Conservation (phyloP, 352 stramenopile genomes). For the Salisapilia sapeloensis region DNA sequence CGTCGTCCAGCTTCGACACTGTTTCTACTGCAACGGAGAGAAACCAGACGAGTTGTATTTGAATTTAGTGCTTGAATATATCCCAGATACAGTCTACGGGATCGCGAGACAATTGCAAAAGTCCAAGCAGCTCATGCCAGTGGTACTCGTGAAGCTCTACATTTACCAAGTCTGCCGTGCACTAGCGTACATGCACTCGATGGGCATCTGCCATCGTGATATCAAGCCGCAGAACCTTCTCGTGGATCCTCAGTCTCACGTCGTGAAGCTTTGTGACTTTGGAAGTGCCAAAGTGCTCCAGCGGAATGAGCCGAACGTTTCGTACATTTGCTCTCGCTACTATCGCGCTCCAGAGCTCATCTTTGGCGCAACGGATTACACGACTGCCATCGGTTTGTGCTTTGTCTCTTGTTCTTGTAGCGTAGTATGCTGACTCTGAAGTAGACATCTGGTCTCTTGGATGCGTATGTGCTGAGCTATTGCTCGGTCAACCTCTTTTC, state of each 20-base stretch:
- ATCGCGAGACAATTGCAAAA: slow-evolving; percentile 94
- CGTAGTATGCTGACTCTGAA: slow-evolving; percentile 23
- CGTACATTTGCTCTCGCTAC: slow-evolving; percentile 99
- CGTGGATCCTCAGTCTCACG: slow-evolving; percentile 91
- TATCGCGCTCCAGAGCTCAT: slow-evolving; percentile 99
- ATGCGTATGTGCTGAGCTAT: slow-evolving; percentile 96
- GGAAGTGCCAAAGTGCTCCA: slow-evolving; percentile 92
- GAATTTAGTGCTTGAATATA: slow-evolving; percentile 99
- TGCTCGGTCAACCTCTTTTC: slow-evolving; percentile 97
- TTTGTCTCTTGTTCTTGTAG: neutral
- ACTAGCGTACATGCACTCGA: slow-evolving; percentile 95
- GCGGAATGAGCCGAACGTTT: slow-evolving; percentile 97
- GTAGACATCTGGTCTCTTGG: slow-evolving; percentile 93
- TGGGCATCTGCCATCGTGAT: slow-evolving; percentile 97
- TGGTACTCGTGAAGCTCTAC: slow-evolving; percentile 98
- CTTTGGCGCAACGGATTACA: slow-evolving; percentile 99
- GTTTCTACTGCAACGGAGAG: slow-evolving; percentile 96
- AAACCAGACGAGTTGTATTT: slow-evolving; percentile 96
- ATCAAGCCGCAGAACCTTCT: slow-evolving; percentile 99
- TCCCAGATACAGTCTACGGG: slow-evolving; percentile 98
- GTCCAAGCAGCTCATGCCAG: slow-evolving; percentile 91
- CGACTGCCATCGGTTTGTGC: slow-evolving; percentile 87
- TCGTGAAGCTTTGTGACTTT: slow-evolving; percentile 99
- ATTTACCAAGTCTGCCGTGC: slow-evolving; percentile 98
- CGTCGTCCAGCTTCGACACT: slow-evolving; percentile 98